Evolutionary conservation across 192 early-diverging fungal genomes (phyloP).

Genomic region (Podila minutissima): DNA sequence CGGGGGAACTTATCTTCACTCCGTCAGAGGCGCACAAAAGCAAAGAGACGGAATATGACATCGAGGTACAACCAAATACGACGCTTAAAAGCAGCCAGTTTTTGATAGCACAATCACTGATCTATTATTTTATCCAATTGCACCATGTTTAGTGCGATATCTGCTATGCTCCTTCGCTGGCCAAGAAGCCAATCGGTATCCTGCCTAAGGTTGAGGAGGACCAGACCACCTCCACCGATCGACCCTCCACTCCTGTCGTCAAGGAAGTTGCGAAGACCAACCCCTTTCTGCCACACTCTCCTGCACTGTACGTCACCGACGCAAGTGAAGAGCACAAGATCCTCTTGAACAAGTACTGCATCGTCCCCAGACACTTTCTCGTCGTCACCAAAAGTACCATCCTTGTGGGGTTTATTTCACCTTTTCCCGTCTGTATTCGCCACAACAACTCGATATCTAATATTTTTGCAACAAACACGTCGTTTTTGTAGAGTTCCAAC

Average conservation of each 20-base stretch:
- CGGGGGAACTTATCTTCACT: constrained; percentile 28
- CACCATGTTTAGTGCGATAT: constrained; percentile 52
- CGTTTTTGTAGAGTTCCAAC: constrained; percentile 54
- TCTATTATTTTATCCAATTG: neutral
- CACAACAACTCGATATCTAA: neutral
- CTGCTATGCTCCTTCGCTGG: constrained; percentile 53
- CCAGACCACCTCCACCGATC: neutral
- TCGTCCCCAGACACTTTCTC: constrained; percentile 62
- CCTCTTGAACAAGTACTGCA: constrained; percentile 67
- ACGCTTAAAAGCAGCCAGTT: neutral
- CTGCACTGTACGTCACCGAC: constrained; percentile 58
- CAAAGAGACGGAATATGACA: constrained; percentile 20
- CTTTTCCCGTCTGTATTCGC: neutral
- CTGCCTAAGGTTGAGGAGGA: constrained; percentile 14
- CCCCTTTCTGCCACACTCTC: constrained; percentile 61
- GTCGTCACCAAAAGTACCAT: constrained; percentile 65
- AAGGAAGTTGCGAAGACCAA: constrained; percentile 31
- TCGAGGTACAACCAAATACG: constrained; percentile 1
- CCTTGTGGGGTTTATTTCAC: neutral
- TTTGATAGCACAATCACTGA: neutral
- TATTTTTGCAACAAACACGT: neutral
- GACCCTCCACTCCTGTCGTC: constrained; percentile 14
- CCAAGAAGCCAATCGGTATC: constrained; percentile 49
- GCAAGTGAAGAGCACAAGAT: constrained; percentile 50
- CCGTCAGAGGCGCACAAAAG: constrained; percentile 11